Base-by-base conservation (phyloP, 75 land plant genomes). In the Pinus albicaulis region DNA sequence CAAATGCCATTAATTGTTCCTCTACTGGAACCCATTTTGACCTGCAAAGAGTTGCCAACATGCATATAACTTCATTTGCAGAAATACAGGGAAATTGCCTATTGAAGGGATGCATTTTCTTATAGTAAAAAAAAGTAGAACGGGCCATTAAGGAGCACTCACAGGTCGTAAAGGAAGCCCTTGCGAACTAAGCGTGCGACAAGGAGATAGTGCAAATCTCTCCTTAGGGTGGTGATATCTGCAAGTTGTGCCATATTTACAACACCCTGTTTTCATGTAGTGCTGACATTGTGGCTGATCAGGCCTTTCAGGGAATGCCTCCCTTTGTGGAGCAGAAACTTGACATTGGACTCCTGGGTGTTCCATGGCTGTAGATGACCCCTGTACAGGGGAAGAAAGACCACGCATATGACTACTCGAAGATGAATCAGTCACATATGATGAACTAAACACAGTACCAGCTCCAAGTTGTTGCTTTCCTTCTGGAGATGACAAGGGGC, bases 161-260 rank as follows among this genome's bases (percentile, higher is more conserved):
- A 88, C 88, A 56, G 91, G 86, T 77, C 88, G 34, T 34, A 34
- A 16, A 34, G 34, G 7, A 16, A 24, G 41, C n/a, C 38, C 71
- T 68, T 68, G 41, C 61, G 85, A 84, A 56, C 79, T 90, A 60
- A 88, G 61, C 66, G 75, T 7, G 52, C 81, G 72, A 13, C 80
- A 25, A 7, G 74, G 59, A 55, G 80, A 48, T 59, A 62, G 72
- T 4, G 74, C 8, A 20, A 53, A 2, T 12, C 87, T 78, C 41
- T 64, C 65, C 57, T 80, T 87, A 17, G 94, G 94, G 62, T 92
- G 92, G 66, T 92, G 84, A 83, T 55, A 92, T 75, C 68, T 56
- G 48, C 91, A 87, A 15, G 71, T 41, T 25, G 71, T 58, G 53
- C 60, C 89, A 55, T 56, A 89, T 68, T 78, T 89, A 59, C 89